Evolutionary conservation across 441 rosid species (phyloP), one percentile per base, ranked within the genome.

Genomic region (Raphanus hybrid): DNA sequence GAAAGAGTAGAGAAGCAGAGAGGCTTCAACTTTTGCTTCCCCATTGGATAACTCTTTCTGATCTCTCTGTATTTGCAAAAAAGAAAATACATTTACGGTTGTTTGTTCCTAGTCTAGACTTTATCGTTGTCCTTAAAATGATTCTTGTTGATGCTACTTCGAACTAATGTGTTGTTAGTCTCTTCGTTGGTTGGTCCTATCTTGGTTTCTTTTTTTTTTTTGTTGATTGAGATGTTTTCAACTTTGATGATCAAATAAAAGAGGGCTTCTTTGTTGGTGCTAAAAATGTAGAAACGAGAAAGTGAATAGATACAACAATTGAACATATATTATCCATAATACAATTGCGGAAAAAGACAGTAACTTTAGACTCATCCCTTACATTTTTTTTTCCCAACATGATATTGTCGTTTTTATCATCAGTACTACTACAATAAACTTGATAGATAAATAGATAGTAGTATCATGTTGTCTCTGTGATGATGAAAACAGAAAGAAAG

Each of bases 1-100:
- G 87, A 89, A 91, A 85, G 96, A 88, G 60, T 85, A 85, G n/a
- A 85, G 82, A 29, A 35, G 67, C 59, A 41, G 20, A 60, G 78
- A 61, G 75, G 39, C 66, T 37, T 73, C 9, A 39, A 6, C 52
- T n/a, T 26, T 71, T 48, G 59, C 73, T 48, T 73, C 4, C 4
- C 3, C 35, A 69, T 54, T 34, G 65, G 45, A 20, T 67, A 11
- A 35, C 57, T 43, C 41, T 18, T 32, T 67, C 64, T 9, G 3
- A 54, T 14, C 54, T 63, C 61, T 69, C 64, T 62, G 18, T 60
- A 60, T 77, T 63, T 64, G 66, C 52, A 0, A 63, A 54, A 1
- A 45, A 29, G 3, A 29, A 29, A 29, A 29, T 3, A 29, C 34
- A 29, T 29, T 29, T 29, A 29, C 34, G 34, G 60, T 35, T 67